phyloP scores from a whole-genome alignment of 176 grass and related monocot species.

The Triticum dicoccoides region DNA sequence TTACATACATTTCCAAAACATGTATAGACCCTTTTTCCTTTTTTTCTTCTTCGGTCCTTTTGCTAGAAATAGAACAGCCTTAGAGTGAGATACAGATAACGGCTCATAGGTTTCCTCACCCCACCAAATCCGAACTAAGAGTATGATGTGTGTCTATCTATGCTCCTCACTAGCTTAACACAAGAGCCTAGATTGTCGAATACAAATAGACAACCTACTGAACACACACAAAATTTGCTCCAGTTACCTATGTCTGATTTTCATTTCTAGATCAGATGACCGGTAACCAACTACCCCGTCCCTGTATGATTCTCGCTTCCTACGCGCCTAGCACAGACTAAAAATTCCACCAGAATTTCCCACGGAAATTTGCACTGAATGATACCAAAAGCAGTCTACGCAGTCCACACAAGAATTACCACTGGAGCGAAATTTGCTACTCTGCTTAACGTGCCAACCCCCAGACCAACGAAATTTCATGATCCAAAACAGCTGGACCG shows the following conservation, averaged over 20 bases:
- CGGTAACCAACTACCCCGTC: neutral
- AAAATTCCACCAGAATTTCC: neutral
- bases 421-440: neutral
- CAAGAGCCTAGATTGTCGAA: neutral
- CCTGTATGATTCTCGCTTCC: too few relatives aligned
- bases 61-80: neutral
- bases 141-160: neutral
- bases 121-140: neutral
- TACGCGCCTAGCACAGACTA: neutral
- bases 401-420: neutral
- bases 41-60: neutral
- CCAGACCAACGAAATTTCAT: neutral
- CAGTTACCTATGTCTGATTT: neutral
- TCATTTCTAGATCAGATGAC: neutral
- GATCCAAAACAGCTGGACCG: neutral
- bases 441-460: neutral
- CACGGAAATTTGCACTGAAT: too few relatives aligned
- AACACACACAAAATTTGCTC: too few relatives aligned
- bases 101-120: neutral
- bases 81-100: neutral
- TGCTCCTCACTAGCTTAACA: neutral
- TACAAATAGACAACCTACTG: too few relatives aligned
- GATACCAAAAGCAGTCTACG: neutral
- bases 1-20: neutral
- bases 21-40: neutral